These are phyloP conservation scores for Rhodomyrtus psidioides DNA, from an alignment of 441 rosid genomes.

Conservation along the genomic window DNA sequence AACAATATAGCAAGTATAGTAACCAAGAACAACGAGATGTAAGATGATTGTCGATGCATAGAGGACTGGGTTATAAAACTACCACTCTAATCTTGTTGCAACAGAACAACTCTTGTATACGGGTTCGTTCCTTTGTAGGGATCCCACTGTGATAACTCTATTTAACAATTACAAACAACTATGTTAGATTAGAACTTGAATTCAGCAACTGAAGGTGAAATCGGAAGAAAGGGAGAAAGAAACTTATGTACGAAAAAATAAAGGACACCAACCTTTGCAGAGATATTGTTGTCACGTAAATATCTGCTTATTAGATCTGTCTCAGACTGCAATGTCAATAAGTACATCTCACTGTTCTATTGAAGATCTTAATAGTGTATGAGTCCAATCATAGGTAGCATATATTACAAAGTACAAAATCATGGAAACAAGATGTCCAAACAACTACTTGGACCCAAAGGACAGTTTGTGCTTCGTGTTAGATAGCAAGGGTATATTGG, in stretches of 20 bases:
- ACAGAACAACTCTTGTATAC: slow-evolving; percentile 77
- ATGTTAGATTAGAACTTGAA: slow-evolving; percentile 10
- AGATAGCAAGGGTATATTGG: no score
- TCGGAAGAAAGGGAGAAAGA: not conserved
- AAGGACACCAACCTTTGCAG: slow-evolving; percentile 56
- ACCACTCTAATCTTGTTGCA: slow-evolving; percentile 95
- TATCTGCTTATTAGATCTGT: slow-evolving; percentile 74
- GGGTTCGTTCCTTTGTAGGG: slow-evolving; percentile 64
- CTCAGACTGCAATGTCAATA: slow-evolving; percentile 60
- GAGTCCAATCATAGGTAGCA: not conserved
- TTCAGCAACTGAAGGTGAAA: not conserved
- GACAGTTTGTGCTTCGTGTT: not conserved
- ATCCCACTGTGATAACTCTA: slow-evolving; percentile 92
- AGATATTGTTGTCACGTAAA: slow-evolving; percentile 66
- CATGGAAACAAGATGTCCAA: not conserved
- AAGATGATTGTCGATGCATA: not conserved
- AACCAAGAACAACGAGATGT: not conserved
- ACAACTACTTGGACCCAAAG: not conserved
- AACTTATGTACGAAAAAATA: not conserved
- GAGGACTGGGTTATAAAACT: not conserved
- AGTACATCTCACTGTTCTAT: not conserved
- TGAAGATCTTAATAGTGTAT: not conserved
- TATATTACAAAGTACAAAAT: not conserved
- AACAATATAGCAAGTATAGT: not conserved
- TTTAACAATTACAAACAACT: slow-evolving; percentile 9